phyloP scores from a whole-genome alignment of 2,329 filamentous ascomycete genomes.

The Nectriaceae sp. region DNA sequence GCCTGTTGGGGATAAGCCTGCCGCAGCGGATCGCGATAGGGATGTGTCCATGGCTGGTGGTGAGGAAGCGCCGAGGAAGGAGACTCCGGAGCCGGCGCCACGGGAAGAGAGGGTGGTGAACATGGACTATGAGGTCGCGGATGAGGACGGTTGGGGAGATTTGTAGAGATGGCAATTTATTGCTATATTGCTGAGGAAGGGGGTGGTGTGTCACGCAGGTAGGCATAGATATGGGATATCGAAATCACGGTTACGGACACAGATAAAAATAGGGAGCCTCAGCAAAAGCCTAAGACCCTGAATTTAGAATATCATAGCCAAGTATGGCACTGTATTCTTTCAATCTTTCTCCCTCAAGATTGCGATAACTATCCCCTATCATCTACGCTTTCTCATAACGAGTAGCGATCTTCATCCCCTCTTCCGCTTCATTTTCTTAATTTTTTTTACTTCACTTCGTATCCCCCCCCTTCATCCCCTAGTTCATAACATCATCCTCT shows the following conservation, averaged over 20 bases:
- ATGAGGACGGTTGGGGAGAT: conserved; percentile 47
- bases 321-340: neutral
- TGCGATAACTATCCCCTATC: conserved; percentile 1
- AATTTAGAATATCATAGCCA: conserved; percentile 12
- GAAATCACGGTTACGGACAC: too few species aligned
- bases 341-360: neutral
- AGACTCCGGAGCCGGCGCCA: conserved; percentile 20
- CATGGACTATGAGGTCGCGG: conserved; percentile 57
- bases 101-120: conserved; percentile 38
- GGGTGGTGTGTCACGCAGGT: too few species aligned
- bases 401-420: too few species aligned
- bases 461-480: neutral
- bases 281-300: too few species aligned
- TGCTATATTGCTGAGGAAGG: too few species aligned
- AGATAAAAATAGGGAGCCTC: too few species aligned
- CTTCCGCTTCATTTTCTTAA: too few species aligned
- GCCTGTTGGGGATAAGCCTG: conserved; percentile 19
- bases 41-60: conserved; percentile 31
- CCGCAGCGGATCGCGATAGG: conserved; percentile 7
- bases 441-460: neutral
- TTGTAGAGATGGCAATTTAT: neutral
- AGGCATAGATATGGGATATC: too few species aligned
- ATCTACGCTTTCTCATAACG: too few species aligned
- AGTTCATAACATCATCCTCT: neutral
- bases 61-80: conserved; percentile 18